Base-by-base conservation (phyloP, 495 filamentous ascomycete species). In the Lepraria neglecta region DNA sequence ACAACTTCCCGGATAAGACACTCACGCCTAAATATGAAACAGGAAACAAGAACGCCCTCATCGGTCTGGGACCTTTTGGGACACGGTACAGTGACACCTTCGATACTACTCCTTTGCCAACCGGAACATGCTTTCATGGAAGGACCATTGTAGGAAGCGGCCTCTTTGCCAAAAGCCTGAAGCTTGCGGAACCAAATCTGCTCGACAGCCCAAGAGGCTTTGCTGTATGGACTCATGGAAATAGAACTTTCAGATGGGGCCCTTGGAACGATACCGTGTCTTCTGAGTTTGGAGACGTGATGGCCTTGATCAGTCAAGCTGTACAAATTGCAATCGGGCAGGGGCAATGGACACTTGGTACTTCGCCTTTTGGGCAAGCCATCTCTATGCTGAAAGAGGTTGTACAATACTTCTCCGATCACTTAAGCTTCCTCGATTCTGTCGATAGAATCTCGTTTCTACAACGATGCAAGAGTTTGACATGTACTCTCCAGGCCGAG, bases 61-160 rank as follows among this genome's bases (percentile, higher is more conserved):
- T 56, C 81, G 86, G 6, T 70, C 60, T 90, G 6, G 82, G 77
- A 2, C 79, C 79, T 1, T 82, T 78, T 66, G 84, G 86, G 28
- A 78, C 85, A 11, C 75, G 77, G 27, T 96, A 95, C 67, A 80
- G 88, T 0, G 77, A 85, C 14, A 83, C 89, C 64, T 96, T 97
- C 62, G 86, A 88, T 56, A 71, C 91, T 33, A 77, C 75, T 45
- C 86, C 90, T 30, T 73, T 95, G 28, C 77, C 76, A 48, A 59
- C 71, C 12, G 89, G 87, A 0, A 86, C 85, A 1, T 94, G 80
- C 71, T 94, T 95, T 65, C 89, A 92, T 65, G 76, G 86, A 65
- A 80, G 73, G 53, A 91, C 90, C 12, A 80, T 95, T 54, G 77
- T 95, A 54, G 91, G 91, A 17, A 85, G 83, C 65, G 89, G 87